phyloP scores from a whole-genome alignment of 495 filamentous ascomycete species.

The Aspergillus sclerotioniger region DNA sequence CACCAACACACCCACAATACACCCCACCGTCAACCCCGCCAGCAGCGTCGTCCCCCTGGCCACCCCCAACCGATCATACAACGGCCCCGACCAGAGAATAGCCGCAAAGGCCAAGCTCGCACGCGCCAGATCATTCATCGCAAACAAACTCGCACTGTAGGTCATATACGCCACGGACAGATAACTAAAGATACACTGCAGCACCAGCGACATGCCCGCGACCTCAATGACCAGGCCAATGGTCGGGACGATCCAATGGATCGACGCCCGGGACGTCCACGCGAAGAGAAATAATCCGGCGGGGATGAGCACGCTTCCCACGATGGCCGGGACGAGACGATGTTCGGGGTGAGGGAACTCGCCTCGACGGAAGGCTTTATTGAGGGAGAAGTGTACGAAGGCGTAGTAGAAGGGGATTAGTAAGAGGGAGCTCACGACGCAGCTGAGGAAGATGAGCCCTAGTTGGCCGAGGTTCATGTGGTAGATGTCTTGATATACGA shows the following conservation, averaged over 20 bases:
- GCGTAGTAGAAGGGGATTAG: conserved; percentile 42
- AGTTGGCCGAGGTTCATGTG: conserved; percentile 42
- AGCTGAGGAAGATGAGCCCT: conserved; percentile 50
- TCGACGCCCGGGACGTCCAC: conserved; percentile 42
- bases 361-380: conserved; percentile 25
- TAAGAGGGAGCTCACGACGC: conserved; percentile 43
- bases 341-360: conserved; percentile 29
- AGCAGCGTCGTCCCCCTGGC: conserved; percentile 59
- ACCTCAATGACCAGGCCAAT: conserved; percentile 52
- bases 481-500: conserved; percentile 49
- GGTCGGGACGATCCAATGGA: conserved; percentile 63
- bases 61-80: conserved; percentile 59
- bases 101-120: conserved; percentile 22
- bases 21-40: conserved; percentile 45
- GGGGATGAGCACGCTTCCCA: conserved; percentile 41
- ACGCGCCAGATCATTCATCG: conserved; percentile 34
- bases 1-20: conserved; percentile 6
- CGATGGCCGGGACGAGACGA: conserved; percentile 41
- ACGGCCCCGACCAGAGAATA: conserved; percentile 33
- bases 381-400: conserved; percentile 1
- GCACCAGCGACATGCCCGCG: not conserved
- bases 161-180: conserved; percentile 42
- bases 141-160: conserved; percentile 48
- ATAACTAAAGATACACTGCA: conserved; percentile 39
- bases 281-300: conserved; percentile 58